A percentile compares a stretch with the other conserved stretches of the same genome.
Conservation (phyloP, 768 basidiomycete species). For the Lactarius evosmus region DNA sequence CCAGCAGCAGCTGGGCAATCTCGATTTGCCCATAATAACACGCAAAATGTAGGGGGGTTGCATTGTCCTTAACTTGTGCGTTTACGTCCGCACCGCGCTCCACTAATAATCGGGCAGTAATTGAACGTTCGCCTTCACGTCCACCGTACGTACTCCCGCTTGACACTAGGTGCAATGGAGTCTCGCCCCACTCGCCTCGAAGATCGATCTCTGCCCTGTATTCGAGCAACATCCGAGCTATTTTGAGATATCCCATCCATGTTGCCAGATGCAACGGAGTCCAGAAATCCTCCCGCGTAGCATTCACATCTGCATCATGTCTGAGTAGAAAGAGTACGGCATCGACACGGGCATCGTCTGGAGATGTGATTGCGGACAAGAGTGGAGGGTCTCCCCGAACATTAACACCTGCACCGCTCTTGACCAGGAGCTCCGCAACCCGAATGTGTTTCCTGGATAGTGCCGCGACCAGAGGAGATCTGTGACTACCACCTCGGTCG, state of each 20-base stretch:
- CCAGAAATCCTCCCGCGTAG: neutral
- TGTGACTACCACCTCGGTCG: accelerated
- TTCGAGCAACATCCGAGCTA: neutral
- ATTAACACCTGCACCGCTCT: neutral
- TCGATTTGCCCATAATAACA: no score
- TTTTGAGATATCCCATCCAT: accelerated
- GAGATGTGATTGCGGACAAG: neutral
- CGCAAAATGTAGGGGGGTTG: no score
- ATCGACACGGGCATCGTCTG: neutral
- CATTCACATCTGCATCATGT: neutral
- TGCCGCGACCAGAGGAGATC: neutral
- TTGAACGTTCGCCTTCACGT: neutral
- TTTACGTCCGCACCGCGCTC: neutral
- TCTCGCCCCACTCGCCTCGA: neutral
- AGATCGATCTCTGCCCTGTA: neutral
- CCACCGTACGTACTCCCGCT: neutral
- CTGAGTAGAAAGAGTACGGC: neutral
- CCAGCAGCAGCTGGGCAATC: no score
- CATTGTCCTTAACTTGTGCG: no score
- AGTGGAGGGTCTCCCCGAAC: neutral
- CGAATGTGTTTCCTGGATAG: neutral
- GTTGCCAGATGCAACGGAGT: neutral
- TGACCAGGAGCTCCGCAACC: neutral
- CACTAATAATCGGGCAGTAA: neutral
- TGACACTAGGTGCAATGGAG: neutral